Evolutionary conservation across 2,329 filamentous ascomycete genomes (phyloP).

Genomic region (Phialocephala subalpina): DNA sequence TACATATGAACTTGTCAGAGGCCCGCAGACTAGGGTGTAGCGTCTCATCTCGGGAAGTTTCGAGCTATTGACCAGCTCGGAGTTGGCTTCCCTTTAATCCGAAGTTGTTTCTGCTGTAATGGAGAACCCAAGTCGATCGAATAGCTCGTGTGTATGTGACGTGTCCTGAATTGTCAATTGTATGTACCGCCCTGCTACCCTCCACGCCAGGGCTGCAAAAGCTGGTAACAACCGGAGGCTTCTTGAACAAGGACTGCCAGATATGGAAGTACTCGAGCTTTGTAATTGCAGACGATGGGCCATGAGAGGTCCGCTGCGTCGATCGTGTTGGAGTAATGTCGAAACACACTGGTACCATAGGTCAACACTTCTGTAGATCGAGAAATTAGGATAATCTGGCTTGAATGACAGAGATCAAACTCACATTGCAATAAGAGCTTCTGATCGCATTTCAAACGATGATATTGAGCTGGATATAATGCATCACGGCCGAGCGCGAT

Average conservation of each 20-base stretch:
- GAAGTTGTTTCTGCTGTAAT: slow-evolving; percentile 46
- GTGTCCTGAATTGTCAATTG: slow-evolving; percentile 28
- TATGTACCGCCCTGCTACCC: slow-evolving; percentile 32
- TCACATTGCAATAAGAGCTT: slow-evolving; percentile 39
- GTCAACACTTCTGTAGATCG: slow-evolving; percentile 52
- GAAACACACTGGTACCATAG: slow-evolving; percentile 53
- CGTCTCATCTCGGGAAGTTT: slow-evolving; percentile 36
- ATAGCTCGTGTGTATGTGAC: slow-evolving; percentile 37
- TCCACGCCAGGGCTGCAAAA: slow-evolving; percentile 40
- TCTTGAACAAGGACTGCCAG: slow-evolving; percentile 60
- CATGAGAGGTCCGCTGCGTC: slow-evolving; percentile 3
- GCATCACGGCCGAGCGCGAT: no score
- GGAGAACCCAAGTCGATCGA: slow-evolving; percentile 38
- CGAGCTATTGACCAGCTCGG: slow-evolving; percentile 58
- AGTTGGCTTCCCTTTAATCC: slow-evolving; percentile 51
- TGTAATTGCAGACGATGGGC: slow-evolving; percentile 40
- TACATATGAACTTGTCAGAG: no score
- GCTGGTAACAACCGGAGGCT: slow-evolving; percentile 56
- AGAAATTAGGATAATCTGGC: not conserved
- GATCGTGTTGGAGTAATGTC: slow-evolving; percentile 26
- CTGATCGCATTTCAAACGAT: slow-evolving; percentile 18
- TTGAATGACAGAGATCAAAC: not conserved
- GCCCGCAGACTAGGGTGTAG: no score
- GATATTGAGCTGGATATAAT: not conserved
- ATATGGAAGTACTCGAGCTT: slow-evolving; percentile 52